Base-by-base conservation (phyloP, 257 asterid species). In the Jacaranda mimosifolia region DNA sequence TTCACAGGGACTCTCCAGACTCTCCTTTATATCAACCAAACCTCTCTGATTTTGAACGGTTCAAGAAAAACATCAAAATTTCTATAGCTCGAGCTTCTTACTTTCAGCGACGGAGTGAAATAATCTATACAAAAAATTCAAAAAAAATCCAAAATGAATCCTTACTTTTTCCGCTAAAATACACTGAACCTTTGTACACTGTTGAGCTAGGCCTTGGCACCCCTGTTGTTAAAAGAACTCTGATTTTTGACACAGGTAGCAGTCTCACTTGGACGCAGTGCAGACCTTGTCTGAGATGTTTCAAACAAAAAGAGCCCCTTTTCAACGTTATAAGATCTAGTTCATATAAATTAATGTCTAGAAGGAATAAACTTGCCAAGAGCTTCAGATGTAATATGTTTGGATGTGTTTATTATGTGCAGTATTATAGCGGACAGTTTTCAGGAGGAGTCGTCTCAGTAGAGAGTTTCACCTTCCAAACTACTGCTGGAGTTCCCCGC, bases 201-300 rank as follows among this genome's bases (percentile, higher is more conserved):
- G 86, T 69, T 2, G 86, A 85, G 48, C 9, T 85, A 46, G 62
- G 68, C 74, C 70, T 85, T 9, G 86, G 85, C 79, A 78, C 84
- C 55, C 88, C 86, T 1, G 35, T 60, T 3, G 79, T 68, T 0
- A 76, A 72, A 9, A 67, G 48, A 72, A 76, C 86, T 3, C 65
- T 85, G 6, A 32, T 83, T 21, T 77, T 85, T 14, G 84, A 85
- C 82, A 82, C 86, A 7, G 86, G 83, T 55, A 82, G 85, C 46
- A 48, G 36, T 66, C 18, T 79, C 7, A 85, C 84, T 2, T 82
- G 86, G 86, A 79, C 79, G 2, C 88, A 82, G 12, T 85, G 86
- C 83, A 49, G 14, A 13, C 88, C 88, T 5, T 84, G 88, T 49
- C 0, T 76, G 52, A 4, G 7, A 13, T 82, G 86, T 17, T 85